phyloP scores from a whole-genome alignment of 495 filamentous ascomycete genomes.

The Penicillium desertorum region DNA sequence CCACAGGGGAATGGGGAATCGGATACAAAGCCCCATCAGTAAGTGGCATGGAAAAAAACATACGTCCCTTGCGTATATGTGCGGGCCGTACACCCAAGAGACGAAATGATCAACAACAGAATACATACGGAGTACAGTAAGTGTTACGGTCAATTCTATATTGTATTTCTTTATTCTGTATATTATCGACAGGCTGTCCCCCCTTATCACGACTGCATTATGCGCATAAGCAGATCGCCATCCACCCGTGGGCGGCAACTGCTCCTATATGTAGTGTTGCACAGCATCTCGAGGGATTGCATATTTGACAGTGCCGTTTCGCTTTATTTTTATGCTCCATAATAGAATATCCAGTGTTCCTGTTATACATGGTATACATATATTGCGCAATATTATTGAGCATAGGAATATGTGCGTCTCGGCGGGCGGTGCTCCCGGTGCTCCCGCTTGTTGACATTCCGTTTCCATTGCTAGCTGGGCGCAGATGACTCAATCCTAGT shows the following conservation, averaged over 20 bases:
- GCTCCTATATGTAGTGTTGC: conserved; percentile 4
- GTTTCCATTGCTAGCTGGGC: conserved; percentile 8
- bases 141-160: background rate
- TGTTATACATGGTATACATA: background rate
- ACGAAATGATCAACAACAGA: conserved; percentile 4
- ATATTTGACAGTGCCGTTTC: background rate
- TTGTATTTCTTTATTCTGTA: background rate
- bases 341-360: background rate
- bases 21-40: background rate
- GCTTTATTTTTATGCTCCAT: background rate
- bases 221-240: background rate
- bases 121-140: background rate
- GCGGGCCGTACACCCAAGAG: conserved; percentile 10
- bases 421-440: background rate
- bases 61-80: conserved; percentile 19
- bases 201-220: background rate
- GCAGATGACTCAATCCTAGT: conserved; percentile 14
- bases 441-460: conserved; percentile 9
- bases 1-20: background rate
- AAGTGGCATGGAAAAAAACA: conserved; percentile 11
- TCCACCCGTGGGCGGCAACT: background rate
- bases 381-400: background rate
- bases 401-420: background rate
- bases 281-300: background rate
- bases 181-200: background rate